Evolutionary conservation across 352 stramenopile genomes (phyloP).

Genomic region (Phytophthora meadii): DNA sequence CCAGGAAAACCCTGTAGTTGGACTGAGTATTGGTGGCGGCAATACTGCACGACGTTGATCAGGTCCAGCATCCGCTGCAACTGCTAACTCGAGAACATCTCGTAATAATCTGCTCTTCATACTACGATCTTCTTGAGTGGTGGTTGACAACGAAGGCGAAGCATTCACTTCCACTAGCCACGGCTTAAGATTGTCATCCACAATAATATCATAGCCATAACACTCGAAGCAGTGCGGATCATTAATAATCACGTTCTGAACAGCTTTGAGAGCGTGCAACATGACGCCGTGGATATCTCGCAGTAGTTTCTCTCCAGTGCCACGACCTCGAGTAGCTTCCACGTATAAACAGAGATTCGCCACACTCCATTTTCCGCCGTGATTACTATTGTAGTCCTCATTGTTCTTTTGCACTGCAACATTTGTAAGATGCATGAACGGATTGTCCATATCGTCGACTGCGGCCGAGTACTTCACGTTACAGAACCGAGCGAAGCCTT

Average conservation of each 20-base stretch:
- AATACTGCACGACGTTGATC: slow-evolving; percentile 50
- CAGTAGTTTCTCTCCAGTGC: slow-evolving; percentile 66
- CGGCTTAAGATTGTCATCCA: slow-evolving; percentile 92
- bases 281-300: slow-evolving; percentile 82
- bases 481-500: slow-evolving; percentile 94
- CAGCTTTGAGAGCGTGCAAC: slow-evolving; percentile 83
- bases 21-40: slow-evolving; percentile 51
- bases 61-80: slow-evolving; percentile 53
- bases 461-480: slow-evolving; percentile 90
- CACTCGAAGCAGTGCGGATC: slow-evolving; percentile 95
- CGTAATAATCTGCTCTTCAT: slow-evolving; percentile 81
- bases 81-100: slow-evolving; percentile 73
- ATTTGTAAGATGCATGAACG: slow-evolving; percentile 91
- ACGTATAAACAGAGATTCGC: slow-evolving; percentile 87
- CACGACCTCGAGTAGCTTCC: slow-evolving; percentile 66
- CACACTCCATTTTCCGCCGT: slow-evolving; percentile 93
- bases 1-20: slow-evolving; percentile 74
- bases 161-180: slow-evolving; percentile 93
- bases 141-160: slow-evolving; percentile 77
- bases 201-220: slow-evolving; percentile 95
- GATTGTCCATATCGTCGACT: slow-evolving; percentile 90
- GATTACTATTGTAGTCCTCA: slow-evolving; percentile 91
- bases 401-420: slow-evolving; percentile 92
- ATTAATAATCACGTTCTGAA: slow-evolving; percentile 95
- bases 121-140: slow-evolving; percentile 73